Base-by-base conservation (phyloP, 2,329 filamentous ascomycete genomes). In the Chalara sp. region DNA sequence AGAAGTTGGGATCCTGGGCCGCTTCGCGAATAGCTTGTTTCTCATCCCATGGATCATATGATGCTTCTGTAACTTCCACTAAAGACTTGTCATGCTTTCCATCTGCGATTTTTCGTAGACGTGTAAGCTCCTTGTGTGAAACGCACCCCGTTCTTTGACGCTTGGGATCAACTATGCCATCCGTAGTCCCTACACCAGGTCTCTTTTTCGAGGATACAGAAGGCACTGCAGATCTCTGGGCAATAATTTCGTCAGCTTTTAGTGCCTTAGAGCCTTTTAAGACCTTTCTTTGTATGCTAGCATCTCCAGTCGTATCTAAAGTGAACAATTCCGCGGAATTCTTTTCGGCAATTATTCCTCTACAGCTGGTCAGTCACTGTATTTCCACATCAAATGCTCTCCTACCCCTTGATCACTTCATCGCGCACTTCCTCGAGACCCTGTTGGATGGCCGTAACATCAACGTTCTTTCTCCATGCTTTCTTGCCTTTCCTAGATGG, bases 401-500 rank as follows among this genome's bases (percentile, higher is more conserved):
- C 63, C 53, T 76, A 92, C 89, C 93, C 93, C 75, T 85, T 80
- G 59, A 95, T 93, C 55, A 96, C 86, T 73, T 97, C 87, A 53
- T 95, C 86, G 63, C 93, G 89, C 58, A 95, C 74, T 63, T 87
- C 79, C 56, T 90, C 85, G 33, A 99, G 80, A 54, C 93, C 93
- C 49, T 86, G 73, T 62, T 92, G 80, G 30, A 99, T 81, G 56
- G 95, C 85, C 31, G 88, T 86, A 55, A 97, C 81, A 70, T 99
- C 89, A 69, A 99, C 89, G 72, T 99, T 96, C 70, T 97, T 99
- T 65, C 93, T 81, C 93, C 93, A 99, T 32, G 93, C 92, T 74
- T 95, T 97, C 72, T 97, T 97, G 62, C 95, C 93, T 69, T 99
- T 99, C 66, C 93, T 80, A 5, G 92, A 97, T 30, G 90, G 82